These are phyloP conservation scores for Colletotrichum sp. DNA, from an alignment of 2,329 filamentous ascomycete species.

Conservation along the genomic window DNA sequence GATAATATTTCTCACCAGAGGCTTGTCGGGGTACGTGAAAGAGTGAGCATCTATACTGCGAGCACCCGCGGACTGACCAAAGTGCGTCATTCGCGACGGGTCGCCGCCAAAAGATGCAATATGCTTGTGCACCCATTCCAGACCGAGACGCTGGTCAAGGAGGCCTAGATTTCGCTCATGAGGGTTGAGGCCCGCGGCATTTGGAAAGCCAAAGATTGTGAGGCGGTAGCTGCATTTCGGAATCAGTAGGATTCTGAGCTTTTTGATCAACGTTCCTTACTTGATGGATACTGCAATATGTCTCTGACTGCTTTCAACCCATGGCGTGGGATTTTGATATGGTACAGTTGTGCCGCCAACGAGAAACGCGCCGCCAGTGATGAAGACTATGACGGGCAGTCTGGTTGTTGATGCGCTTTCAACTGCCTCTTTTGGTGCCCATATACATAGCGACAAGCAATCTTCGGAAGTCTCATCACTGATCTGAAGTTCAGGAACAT, in stretches of 20 bases:
- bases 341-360: constrained; percentile 28
- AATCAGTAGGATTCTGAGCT: not conserved
- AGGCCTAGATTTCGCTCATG: not conserved
- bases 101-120: not conserved
- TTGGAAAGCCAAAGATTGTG: constrained; percentile 33
- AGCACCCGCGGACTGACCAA: not conserved
- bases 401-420: not conserved
- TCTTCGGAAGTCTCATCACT: not conserved
- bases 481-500: not conserved
- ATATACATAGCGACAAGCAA: not conserved
- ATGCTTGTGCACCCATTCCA: not conserved
- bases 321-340: constrained; percentile 26
- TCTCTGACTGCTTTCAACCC: constrained; percentile 27
- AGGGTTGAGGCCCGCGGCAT: constrained; percentile 26
- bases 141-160: not conserved
- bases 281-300: constrained; percentile 30
- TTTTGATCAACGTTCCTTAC: not conserved
- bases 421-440: not conserved
- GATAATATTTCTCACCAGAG: not conserved
- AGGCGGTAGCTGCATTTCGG: constrained; percentile 27
- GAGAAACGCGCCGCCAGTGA: constrained; percentile 27
- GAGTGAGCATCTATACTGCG: not conserved
- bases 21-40: not conserved
- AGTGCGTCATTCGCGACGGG: not conserved
- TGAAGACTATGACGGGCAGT: not conserved